Evolutionary conservation across 208 protist species (phyloP), one percentile per base, ranked within the genome.

Genomic region (Crithidia sp.): DNA sequence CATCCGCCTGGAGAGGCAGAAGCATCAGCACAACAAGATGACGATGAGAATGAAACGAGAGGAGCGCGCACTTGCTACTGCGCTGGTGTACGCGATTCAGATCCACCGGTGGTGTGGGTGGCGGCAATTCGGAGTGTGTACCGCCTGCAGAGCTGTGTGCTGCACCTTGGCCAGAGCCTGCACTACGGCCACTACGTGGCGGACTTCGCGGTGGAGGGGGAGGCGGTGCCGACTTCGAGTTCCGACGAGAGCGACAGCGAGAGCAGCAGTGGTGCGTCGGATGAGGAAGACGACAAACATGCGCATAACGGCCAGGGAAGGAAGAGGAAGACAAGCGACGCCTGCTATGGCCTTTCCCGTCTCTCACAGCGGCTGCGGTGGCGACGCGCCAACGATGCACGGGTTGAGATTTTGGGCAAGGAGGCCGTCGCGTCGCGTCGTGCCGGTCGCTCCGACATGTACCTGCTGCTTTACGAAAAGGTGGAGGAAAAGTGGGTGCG

Each of bases 381-480:
- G 85, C 67, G 69, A 7, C 68, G 83, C 6, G 90, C 82, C 3
- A 88, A 93, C 71, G 87, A 95, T 62, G 78, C 41, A 37, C 43
- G 49, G 7, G 89, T 95, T 7, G 53, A 44, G 52, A 39, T 66
- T 52, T 55, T 90, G 3, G 9, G 54, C 41, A 36, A 40, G n/a
- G 59, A 41, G 19, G 56, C 52, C 5, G 74, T 83, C 52, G 28
- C 28, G 13, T 58, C 73, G 40, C 61, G 67, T 7, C 76, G 75
- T 7, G 56, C 40, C 39, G 73, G 70, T 64, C 79, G 72, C 57
- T 63, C 68, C 3, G 72, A 81, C n/a, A 74, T 70, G 41, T 95
- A 95, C 60, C 67, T 95, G 7, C 69, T 95, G 7, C 56, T 92
- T 0, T 95, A 93, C 40, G 87, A 95, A 60, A 90, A 83, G 61